Evolutionary conservation across 78 protist species (phyloP).

Genomic region (slime mould (Dictyostelium discoideum)): DNA sequence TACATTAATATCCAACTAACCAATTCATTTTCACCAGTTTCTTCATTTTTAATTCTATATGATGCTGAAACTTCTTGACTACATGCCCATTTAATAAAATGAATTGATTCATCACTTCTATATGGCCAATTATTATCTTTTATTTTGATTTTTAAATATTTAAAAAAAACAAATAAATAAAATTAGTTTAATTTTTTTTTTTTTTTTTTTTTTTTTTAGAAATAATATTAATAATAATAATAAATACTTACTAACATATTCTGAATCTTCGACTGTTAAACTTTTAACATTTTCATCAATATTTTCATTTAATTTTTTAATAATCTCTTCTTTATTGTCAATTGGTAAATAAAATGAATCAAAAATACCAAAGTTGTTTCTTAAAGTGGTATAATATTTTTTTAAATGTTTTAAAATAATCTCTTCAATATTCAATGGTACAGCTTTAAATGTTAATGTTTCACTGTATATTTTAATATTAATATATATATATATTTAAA

Average conservation of each 20-base stretch:
- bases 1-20: slow-evolving; percentile 17
- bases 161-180: background rate
- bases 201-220: too few relatives aligned
- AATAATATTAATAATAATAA: background rate
- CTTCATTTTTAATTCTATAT: slow-evolving; percentile 5
- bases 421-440: background rate
- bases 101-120: background rate
- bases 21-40: background rate
- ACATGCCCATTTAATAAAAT: background rate
- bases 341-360: background rate
- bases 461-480: background rate
- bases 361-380: background rate
- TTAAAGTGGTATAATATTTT: background rate
- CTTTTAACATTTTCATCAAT: background rate
- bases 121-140: slow-evolving; percentile 6
- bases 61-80: background rate
- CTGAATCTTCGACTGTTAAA: background rate
- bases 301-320: background rate
- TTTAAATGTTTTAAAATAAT: background rate
- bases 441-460: background rate
- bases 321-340: background rate
- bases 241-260: background rate
- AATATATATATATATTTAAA: background rate
- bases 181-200: background rate
- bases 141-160: too few relatives aligned